Evolutionary conservation across 257 asterid species (phyloP).

Genomic region (Ophiorrhiza pumila): DNA sequence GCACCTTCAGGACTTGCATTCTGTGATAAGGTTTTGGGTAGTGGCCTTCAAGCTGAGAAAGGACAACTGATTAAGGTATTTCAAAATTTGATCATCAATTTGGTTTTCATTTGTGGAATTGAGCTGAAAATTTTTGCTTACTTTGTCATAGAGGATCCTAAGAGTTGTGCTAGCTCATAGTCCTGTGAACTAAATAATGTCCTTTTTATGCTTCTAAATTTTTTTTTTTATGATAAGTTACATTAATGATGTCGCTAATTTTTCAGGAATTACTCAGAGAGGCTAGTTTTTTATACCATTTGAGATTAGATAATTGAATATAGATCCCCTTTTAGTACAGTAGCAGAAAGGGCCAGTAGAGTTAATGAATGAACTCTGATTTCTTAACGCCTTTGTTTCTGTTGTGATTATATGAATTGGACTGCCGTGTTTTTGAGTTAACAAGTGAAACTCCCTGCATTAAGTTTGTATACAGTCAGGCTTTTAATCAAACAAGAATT

Average conservation of each 20-base stretch:
- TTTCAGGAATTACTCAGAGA: not conserved
- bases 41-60: slow-evolving; percentile 34
- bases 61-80: slow-evolving; percentile 47
- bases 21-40: slow-evolving; percentile 35
- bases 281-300: not conserved
- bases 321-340: not conserved
- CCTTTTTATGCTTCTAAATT: not conserved
- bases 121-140: not conserved
- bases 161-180: not conserved
- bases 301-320: not conserved
- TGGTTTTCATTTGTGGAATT: not conserved
- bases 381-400: not conserved
- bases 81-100: not conserved
- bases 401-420: not conserved
- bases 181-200: not conserved
- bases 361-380: not conserved
- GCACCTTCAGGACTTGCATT: slow-evolving; percentile 43
- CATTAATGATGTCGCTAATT: not conserved
- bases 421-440: too few relatives aligned
- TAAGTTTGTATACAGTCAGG: not conserved
- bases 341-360: not conserved
- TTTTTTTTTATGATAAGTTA: not conserved
- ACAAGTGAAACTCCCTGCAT: not conserved
- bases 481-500: not conserved
- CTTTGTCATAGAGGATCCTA: too few relatives aligned